These are phyloP conservation scores for Rauvolfia tetraphylla DNA, from an alignment of 257 asterid genomes.

Conservation along the genomic window DNA sequence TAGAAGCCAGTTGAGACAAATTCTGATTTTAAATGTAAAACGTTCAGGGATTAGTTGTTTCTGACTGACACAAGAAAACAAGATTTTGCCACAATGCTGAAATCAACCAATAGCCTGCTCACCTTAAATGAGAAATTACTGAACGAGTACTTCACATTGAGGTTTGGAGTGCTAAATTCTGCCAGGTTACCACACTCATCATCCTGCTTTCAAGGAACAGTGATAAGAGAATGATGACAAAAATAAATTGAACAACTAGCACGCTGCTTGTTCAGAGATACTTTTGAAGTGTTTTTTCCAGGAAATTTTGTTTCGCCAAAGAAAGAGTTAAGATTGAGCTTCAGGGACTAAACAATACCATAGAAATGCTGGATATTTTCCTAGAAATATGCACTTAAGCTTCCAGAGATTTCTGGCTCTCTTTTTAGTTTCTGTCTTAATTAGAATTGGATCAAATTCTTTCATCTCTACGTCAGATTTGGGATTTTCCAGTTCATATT, in stretches of 20 bases:
- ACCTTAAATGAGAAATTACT: conserved; percentile 97
- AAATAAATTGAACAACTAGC: neutral
- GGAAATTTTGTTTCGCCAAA: neutral
- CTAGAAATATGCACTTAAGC: neutral
- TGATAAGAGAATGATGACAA: conserved; percentile 11
- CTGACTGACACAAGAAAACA: neutral
- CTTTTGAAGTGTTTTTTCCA: no score
- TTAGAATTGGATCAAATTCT: neutral
- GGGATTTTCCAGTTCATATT: neutral
- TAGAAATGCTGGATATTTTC: neutral
- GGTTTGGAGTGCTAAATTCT: conserved; percentile 59
- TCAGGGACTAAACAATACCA: neutral
- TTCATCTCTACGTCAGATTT: neutral
- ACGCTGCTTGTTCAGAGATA: neutral
- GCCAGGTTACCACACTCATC: conserved; percentile 81
- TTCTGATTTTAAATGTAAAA: conserved; percentile 40
- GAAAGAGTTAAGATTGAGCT: neutral
- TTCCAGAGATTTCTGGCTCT: neutral
- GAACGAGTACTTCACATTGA: conserved; percentile 63
- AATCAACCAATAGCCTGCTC: conserved; percentile 14
- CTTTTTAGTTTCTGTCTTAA: neutral
- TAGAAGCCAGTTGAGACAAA: conserved; percentile 81
- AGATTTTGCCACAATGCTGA: conserved; percentile 1
- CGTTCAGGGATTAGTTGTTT: conserved; percentile 8
- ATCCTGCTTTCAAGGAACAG: conserved; percentile 47